These are phyloP conservation scores for Curvularia hawaiiensis DNA, from an alignment of 2,329 filamentous ascomycete genomes.

Conservation along the genomic window DNA sequence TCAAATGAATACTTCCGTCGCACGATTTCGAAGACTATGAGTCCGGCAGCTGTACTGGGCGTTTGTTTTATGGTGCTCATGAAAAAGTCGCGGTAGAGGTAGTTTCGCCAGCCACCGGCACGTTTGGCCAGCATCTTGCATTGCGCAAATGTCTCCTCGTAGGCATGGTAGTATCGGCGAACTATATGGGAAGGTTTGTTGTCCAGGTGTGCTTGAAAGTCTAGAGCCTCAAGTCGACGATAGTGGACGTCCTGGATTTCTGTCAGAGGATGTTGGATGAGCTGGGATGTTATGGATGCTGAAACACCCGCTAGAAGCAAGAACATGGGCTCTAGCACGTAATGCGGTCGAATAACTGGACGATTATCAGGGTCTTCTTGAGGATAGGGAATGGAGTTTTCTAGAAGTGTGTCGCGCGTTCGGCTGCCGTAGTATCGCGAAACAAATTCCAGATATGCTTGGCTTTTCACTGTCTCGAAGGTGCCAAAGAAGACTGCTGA, in stretches of 20 bases:
- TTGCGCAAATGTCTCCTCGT: constrained; percentile 68
- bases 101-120: constrained; percentile 62
- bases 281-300: constrained; percentile 71
- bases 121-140: constrained; percentile 65
- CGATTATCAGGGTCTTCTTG: constrained; percentile 37
- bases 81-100: constrained; percentile 75
- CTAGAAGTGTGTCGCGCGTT: constrained; percentile 38
- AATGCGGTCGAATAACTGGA: constrained; percentile 71
- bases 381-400: constrained; percentile 26
- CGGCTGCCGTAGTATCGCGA: constrained; percentile 66
- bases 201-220: constrained; percentile 58
- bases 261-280: constrained; percentile 72
- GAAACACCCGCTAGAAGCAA: constrained; percentile 70
- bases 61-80: constrained; percentile 74
- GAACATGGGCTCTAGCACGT: constrained; percentile 75
- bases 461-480: constrained; percentile 78
- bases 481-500: constrained; percentile 74
- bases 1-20: constrained; percentile 73
- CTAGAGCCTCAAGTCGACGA: constrained; percentile 73
- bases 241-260: constrained; percentile 76
- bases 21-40: constrained; percentile 80
- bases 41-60: constrained; percentile 74
- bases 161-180: constrained; percentile 71
- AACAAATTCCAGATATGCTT: constrained; percentile 73
- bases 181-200: constrained; percentile 48